These are phyloP conservation scores for Xylaria flabelliformis DNA, from an alignment of 495 filamentous ascomycete genomes.

Conservation along the genomic window DNA sequence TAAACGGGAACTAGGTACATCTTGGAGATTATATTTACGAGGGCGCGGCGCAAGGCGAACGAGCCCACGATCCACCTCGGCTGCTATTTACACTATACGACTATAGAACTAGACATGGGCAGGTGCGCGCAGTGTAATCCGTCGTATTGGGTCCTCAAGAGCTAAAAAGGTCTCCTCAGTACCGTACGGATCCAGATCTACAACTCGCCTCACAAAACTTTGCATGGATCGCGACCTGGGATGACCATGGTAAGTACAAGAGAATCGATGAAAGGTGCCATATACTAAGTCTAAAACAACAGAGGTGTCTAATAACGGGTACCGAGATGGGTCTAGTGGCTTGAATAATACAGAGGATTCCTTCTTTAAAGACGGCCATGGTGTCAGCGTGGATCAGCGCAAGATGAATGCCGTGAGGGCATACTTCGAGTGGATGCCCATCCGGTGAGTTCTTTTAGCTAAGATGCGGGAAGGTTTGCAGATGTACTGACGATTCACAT, in stretches of 20 bases:
- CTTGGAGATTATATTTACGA: constrained; percentile 77
- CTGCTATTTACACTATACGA: constrained; percentile 57
- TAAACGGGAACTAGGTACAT: constrained; percentile 48
- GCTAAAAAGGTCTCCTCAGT: constrained; percentile 38
- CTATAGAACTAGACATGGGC: constrained; percentile 58
- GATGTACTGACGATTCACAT: not conserved
- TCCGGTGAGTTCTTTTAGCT: constrained; percentile 43
- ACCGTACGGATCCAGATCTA: constrained; percentile 68
- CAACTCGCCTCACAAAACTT: constrained; percentile 62
- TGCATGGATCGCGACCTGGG: constrained; percentile 75
- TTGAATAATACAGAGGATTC: constrained; percentile 67
- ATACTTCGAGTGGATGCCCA: constrained; percentile 75
- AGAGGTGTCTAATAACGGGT: constrained; percentile 68
- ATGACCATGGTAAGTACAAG: constrained; percentile 60
- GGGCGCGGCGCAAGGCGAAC: constrained; percentile 41
- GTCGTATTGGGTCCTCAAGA: not conserved
- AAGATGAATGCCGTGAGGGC: constrained; percentile 73
- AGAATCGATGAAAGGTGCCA: not conserved
- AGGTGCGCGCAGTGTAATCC: constrained; percentile 28
- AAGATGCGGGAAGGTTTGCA: not conserved
- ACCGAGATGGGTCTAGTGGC: constrained; percentile 58
- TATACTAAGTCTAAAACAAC: constrained; percentile 13
- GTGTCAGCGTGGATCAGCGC: constrained; percentile 67
- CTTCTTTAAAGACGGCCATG: constrained; percentile 61
- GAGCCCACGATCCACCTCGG: constrained; percentile 34